phyloP scores from a whole-genome alignment of 441 rosid species.

The Adansonia gregorii region DNA sequence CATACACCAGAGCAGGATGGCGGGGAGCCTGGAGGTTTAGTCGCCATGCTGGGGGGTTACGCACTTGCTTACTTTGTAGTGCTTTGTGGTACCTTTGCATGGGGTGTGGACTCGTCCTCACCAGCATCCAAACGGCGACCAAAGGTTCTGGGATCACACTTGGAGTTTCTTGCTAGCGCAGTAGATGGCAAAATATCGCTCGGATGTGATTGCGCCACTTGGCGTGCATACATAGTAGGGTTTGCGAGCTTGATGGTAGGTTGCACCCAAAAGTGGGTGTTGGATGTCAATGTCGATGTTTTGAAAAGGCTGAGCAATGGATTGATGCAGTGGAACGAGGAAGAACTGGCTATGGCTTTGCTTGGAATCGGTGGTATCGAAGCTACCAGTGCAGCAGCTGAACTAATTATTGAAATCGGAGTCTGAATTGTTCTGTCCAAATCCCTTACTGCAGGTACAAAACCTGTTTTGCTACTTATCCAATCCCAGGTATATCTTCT shows the following conservation, averaged over 20 bases:
- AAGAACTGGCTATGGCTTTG: conserved; percentile 75
- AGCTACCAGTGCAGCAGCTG: conserved; percentile 74
- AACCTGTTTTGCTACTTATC: background rate
- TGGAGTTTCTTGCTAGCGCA: conserved; percentile 82
- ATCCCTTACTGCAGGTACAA: background rate
- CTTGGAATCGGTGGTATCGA: conserved; percentile 71
- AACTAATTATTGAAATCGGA: conserved; percentile 62
- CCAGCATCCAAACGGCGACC: conserved; percentile 67
- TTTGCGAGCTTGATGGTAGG: conserved; percentile 76
- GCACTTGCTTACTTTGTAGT: conserved; percentile 84
- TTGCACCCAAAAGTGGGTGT: conserved; percentile 77
- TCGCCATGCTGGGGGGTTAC: conserved; percentile 77
- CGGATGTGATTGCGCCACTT: conserved; percentile 81
- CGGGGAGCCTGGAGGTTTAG: conserved; percentile 58
- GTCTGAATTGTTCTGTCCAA: background rate
- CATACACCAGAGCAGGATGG: conserved; percentile 60
- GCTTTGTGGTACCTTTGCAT: conserved; percentile 80
- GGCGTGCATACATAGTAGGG: conserved; percentile 80
- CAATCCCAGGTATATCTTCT: too few relatives aligned
- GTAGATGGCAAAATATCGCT: conserved; percentile 84
- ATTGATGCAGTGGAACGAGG: conserved; percentile 77
- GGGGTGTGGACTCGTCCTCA: conserved; percentile 83
- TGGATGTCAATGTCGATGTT: conserved; percentile 74
- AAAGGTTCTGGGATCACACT: conserved; percentile 61
- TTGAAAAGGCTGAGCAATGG: conserved; percentile 82